Conservation (phyloP, 176 grass and related monocot species). For the Lolium perenne region DNA sequence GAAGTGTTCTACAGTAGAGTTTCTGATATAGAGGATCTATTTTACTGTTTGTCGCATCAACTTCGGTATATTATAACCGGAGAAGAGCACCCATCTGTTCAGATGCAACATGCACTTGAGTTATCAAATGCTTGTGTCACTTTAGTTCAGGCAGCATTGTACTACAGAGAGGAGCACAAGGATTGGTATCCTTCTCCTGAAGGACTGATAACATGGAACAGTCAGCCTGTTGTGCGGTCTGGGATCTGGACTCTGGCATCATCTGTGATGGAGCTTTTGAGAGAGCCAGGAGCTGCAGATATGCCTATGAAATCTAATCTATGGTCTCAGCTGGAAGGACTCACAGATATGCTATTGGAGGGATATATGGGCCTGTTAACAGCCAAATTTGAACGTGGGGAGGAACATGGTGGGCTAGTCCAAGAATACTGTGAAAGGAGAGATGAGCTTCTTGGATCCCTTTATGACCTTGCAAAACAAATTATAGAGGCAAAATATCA, state of each 20-base stretch:
- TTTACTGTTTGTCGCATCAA: slow-evolving; percentile 84
- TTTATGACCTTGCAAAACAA: slow-evolving; percentile 88
- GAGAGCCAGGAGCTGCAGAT: slow-evolving; percentile 57
- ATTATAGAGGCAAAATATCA: slow-evolving; percentile 81
- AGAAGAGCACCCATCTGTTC: slow-evolving; percentile 64
- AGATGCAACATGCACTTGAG: slow-evolving; percentile 75
- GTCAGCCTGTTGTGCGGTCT: slow-evolving; percentile 72
- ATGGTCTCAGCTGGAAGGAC: slow-evolving; percentile 76
- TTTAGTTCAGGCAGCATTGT: slow-evolving; percentile 67
- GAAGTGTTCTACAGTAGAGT: slow-evolving; percentile 99
- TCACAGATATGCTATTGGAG: slow-evolving; percentile 85
- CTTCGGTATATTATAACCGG: slow-evolving; percentile 74
- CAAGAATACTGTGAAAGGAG: slow-evolving; percentile 82
- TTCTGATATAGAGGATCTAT: slow-evolving; percentile 89
- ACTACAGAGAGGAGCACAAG: slow-evolving; percentile 69
- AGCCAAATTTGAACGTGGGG: slow-evolving; percentile 83
- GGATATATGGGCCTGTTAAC: slow-evolving; percentile 74
- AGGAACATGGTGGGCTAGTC: slow-evolving; percentile 75
- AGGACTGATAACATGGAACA: slow-evolving; percentile 91
- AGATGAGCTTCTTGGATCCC: slow-evolving; percentile 86
- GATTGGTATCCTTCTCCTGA: slow-evolving; percentile 96
- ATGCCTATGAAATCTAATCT: slow-evolving; percentile 68
- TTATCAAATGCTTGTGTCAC: slow-evolving; percentile 77
- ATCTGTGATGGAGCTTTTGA: slow-evolving; percentile 74
- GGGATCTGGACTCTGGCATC: slow-evolving; percentile 88